phyloP scores from a whole-genome alignment of 2,329 filamentous ascomycete genomes.

The Ascochyta pisi region DNA sequence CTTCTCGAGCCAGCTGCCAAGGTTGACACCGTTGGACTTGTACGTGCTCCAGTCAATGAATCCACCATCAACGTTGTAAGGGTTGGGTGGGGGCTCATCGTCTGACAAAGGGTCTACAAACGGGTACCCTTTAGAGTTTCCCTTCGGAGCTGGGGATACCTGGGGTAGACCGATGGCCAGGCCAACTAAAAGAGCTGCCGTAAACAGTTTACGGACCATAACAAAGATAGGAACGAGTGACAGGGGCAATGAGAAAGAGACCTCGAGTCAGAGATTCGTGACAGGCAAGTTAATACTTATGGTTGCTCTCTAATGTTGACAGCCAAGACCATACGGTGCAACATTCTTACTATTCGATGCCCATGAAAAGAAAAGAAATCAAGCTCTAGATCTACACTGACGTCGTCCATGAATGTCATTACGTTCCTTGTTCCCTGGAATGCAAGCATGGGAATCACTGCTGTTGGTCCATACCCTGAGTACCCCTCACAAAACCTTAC shows the following conservation, averaged over 20 bases:
- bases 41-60: constrained; percentile 20
- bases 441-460: not conserved
- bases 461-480: not conserved
- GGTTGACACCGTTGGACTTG: constrained; percentile 25
- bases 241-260: not conserved
- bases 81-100: not conserved
- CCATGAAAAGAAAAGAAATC: not conserved
- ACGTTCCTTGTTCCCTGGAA: not conserved
- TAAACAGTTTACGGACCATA: not conserved
- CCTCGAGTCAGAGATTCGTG: not conserved
- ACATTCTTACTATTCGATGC: not conserved
- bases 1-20: constrained; percentile 44
- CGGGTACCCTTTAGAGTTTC: not conserved
- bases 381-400: not conserved
- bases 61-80: not conserved
- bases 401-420: not conserved
- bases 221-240: not conserved
- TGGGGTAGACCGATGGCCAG: not conserved
- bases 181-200: not conserved
- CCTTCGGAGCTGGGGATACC: not conserved
- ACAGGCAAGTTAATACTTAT: not conserved
- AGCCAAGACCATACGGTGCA: not conserved
- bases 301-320: not conserved
- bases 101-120: not conserved
- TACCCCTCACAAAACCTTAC: not conserved